Base-by-base conservation (phyloP, 2,329 filamentous ascomycete genomes). In the Emergomyces pasteurianus region DNA sequence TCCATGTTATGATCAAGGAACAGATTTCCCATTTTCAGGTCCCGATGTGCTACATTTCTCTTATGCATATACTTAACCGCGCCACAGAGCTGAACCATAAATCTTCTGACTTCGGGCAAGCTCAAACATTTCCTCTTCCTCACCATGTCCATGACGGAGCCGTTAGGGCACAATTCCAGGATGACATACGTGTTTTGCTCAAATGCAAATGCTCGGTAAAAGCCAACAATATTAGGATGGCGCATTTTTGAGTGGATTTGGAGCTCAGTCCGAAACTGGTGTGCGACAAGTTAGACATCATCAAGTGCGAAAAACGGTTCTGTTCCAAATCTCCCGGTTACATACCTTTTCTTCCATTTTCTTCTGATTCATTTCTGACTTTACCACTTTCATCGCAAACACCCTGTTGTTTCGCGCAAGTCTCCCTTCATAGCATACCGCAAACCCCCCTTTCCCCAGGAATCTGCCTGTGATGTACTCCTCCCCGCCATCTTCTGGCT, bases 191-290 rank as follows among this genome's bases (percentile, higher is more conserved):
- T 97, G 73, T 87, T 92, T 65, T 84, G 86, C 66, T 90, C 82
- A 73, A 92, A 95, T 14, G 92, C 88, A 72, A 99, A 99, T 40
- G 94, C 94, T 67, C 92, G 86, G 69, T 95, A 85, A 74, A 99
- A 99, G 68, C 92, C 88, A 64, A 99, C 94, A 66, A 99, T 92
- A 73, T 96, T 96, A 59, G 89, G 88, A 71, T 99, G 94, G 61
- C 87, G 86, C 85, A 99, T 92, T 73, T 97, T 99, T 50, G 94
- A 96, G 77, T 99, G 94, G 63, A 99, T 96, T 75, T 97, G 92
- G 7, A 99, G 83, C 74, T 99, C 94, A 1, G 85, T 86, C 60
- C 86, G 83, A 72, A 88, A 88, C 84, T 87, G 65, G 18, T n/a
- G 31, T 46, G 31, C 14, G 10, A 14, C 2, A 36, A 34, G 36